Evolutionary conservation across 805 yeast species (phyloP).

Genomic region (Candida hungchunana): DNA sequence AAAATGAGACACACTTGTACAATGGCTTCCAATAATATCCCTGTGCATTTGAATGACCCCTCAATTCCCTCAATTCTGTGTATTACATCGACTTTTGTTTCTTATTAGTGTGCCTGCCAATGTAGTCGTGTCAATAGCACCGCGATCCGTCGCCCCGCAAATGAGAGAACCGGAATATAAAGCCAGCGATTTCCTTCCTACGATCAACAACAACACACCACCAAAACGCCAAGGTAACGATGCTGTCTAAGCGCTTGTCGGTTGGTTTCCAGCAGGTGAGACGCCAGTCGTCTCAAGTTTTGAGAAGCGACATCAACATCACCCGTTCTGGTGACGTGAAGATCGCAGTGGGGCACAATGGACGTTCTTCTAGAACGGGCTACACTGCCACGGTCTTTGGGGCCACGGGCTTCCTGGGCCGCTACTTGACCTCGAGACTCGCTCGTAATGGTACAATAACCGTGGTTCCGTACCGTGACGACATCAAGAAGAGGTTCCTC

Average conservation of each 20-base stretch:
- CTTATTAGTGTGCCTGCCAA: background rate
- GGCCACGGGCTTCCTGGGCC: slow-evolving; percentile 74
- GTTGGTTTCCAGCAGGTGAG: slow-evolving; percentile 11
- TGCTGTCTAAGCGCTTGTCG: slow-evolving; percentile 6
- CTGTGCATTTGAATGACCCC: background rate
- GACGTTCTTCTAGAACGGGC: slow-evolving; percentile 82
- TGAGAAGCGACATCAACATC: slow-evolving; percentile 60
- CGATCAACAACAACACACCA: background rate
- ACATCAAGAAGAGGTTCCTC: slow-evolving; percentile 68
- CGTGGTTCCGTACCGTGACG: slow-evolving; percentile 79
- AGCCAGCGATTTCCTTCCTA: background rate
- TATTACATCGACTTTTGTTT: too few relatives aligned
- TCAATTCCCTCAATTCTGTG: slow-evolving; percentile 1
- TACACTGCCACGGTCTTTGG: slow-evolving; percentile 89
- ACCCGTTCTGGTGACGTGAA: slow-evolving; percentile 73
- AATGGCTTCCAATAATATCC: too few relatives aligned
- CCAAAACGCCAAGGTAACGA: background rate
- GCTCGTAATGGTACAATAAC: slow-evolving; percentile 80
- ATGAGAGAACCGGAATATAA: background rate
- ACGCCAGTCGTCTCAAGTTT: slow-evolving; percentile 18
- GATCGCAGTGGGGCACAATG: slow-evolving; percentile 70
- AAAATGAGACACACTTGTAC: too few relatives aligned
- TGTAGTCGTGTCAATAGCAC: background rate
- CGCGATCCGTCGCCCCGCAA: slow-evolving; percentile 2
- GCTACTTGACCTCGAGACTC: slow-evolving; percentile 63